Base-by-base conservation (phyloP, 306 rosid genomes). In the Begonia loranthoides region DNA sequence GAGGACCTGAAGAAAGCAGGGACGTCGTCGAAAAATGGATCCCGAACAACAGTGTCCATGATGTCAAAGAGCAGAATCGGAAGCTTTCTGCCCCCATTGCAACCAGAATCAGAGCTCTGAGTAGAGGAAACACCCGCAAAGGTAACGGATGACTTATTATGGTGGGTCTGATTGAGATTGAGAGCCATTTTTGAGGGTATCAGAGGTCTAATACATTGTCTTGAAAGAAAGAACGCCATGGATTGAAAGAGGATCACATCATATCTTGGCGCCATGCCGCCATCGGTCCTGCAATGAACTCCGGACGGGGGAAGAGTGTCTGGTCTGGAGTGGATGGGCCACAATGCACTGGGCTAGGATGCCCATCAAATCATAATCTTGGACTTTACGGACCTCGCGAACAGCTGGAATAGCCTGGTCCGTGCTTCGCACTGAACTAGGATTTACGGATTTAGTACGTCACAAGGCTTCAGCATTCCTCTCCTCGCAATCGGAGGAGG, bases 1-100 rank as follows among this genome's bases (percentile, higher is more conserved):
- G 19, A 22, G 58, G 66, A 82, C 86, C 87, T 67, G 72, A 90
- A 90, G 79, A 90, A 90, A 45, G 82, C 71, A 57, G 95, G 95
- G 66, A 90, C 75, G 49, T 82, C 94, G 2, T 72, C 73, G 66
- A 80, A 86, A 60, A 86, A 90, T 40, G 99, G 99, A 75, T 90
- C 99, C 6, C 88, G 95, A 68, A 90, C 95, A 54, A 90, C 36
- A 39, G 99, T 90, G 52, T 76, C 94, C 95, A 90, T 90, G 63
- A 90, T 74, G 66, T 90, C 99, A 45, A 90, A 90, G n/a, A 90
- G 77, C 22, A 90, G 69, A 50, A 90, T 45, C 15, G 99, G 99
- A 53, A 78, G 80, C 66, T 78, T 86, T 62, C 79, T 67, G 10
- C 58, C 41, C 9, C 15, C 33, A 4, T 13, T 39, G 12, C 6